These are phyloP conservation scores for Entelexis sorbosivorans DNA, from an alignment of 1,139 yeast species.

Conservation along the genomic window DNA sequence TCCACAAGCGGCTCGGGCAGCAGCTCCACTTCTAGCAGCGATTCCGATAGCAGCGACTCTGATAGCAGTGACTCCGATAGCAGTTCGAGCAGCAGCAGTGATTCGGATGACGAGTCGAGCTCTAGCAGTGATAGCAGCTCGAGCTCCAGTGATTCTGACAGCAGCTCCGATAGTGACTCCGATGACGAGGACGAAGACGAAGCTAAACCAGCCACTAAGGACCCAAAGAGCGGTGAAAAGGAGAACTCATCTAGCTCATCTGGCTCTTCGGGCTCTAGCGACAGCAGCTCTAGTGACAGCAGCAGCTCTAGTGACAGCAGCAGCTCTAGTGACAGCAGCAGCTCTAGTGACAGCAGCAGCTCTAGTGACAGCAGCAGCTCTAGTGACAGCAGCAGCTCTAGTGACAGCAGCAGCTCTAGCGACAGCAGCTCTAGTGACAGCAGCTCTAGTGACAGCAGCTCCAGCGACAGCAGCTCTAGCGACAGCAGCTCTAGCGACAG, in stretches of 20 bases:
- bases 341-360: neutral
- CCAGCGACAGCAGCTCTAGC: constrained; percentile 16
- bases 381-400: neutral
- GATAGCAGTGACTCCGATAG: constrained; percentile 14
- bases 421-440: constrained; percentile 19
- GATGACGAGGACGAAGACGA: neutral
- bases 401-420: too few species aligned
- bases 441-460: constrained; percentile 17
- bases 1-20: constrained; percentile 24
- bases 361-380: neutral
- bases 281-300: neutral
- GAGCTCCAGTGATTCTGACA: constrained; percentile 5
- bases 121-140: constrained; percentile 19
- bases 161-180: neutral
- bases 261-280: too few species aligned
- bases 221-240: neutral
- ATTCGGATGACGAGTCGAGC: constrained; percentile 2
- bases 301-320: neutral
- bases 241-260: neutral
- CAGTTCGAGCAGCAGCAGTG: constrained; percentile 21
- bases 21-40: constrained; percentile 24
- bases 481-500: constrained; percentile 12
- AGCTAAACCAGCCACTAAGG: neutral
- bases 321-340: neutral
- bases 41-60: constrained; percentile 20